Base-by-base conservation (phyloP, 2,329 filamentous ascomycete species). In the Reticulascus tulasneorum region DNA sequence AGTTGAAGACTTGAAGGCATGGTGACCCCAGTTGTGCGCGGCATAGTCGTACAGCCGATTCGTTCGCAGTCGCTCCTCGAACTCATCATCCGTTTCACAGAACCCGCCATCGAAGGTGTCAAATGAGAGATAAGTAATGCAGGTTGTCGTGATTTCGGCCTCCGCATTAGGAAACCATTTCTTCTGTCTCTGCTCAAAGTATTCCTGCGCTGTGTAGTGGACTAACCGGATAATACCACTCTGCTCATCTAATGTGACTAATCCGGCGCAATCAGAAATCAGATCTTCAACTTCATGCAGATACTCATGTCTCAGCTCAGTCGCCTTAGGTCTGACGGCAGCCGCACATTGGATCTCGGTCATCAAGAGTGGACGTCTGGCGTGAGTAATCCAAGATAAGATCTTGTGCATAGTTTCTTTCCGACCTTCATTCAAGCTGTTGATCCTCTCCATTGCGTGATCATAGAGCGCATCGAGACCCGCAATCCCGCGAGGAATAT, bases 21-120 rank as follows among this genome's bases (percentile, higher is more conserved):
- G 30, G 18, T 33, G 13, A 17, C 30, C 30, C 30, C 30, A 33
- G 18, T 33, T 33, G 13, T 17, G 15, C 8, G 30, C 19, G 20
- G 30, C 30, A 17, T 33, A 33, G 30, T 33, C 30, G 30, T 23
- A 33, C 6, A 33, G 30, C 9, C 12, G 30, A 23, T 33, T 23
- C 12, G 13, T 10, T 16, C 10, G 30, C 15, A 33, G 5, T 23
- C 20, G 22, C n/a, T 25, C 19, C 4, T 23, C 4, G 7, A 23
- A n/a, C 5, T 23, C 30, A 15, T 11, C 30, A 23, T 4, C 13
- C 3, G 30, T 33, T n/a, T n/a, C n/a, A n/a, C n/a, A n/a, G n/a
- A n/a, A n/a, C n/a, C n/a, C n/a, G 27, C 8, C 5, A 11, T 7
- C 13, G 2, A 29, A 29, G 8, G 3, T 17, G 5, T 29, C 15